Conservation (phyloP, 2,329 filamentous ascomycete genomes). For the Xylaria polymorpha region DNA sequence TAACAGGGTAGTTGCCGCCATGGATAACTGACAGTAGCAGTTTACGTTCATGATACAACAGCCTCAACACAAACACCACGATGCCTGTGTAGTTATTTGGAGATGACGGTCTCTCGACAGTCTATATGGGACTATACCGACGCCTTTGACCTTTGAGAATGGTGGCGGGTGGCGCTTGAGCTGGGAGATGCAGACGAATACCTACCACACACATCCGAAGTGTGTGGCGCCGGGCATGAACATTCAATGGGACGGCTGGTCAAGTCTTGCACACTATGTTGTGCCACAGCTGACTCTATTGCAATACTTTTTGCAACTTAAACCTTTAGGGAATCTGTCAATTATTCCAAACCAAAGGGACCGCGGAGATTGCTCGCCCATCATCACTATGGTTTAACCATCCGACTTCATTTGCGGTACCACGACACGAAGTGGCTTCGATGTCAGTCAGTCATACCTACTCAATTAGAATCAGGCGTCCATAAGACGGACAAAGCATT, state of each 20-base stretch:
- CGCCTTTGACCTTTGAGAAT: not conserved
- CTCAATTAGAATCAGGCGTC: not conserved
- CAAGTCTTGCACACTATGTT: conserved; percentile 9
- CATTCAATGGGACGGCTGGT: conserved; percentile 18
- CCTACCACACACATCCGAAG: conserved; percentile 28
- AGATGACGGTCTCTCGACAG: not conserved
- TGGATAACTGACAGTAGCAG: not conserved
- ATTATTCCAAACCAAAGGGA: not conserved
- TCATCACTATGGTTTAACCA: conserved; percentile 4
- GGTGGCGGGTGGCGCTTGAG: conserved; percentile 6
- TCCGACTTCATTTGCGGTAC: conserved; percentile 1
- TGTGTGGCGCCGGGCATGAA: conserved; percentile 19
- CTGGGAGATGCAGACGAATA: conserved; percentile 12
- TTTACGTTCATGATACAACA: conserved; percentile 11
- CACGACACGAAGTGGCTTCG: conserved; percentile 3
- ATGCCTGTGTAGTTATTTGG: not conserved
- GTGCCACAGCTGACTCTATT: conserved; percentile 12
- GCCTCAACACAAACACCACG: not conserved
- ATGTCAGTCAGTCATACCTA: not conserved
- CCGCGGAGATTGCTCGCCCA: not conserved
- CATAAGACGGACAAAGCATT: not conserved
- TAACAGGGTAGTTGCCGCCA: not conserved
- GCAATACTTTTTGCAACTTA: conserved; percentile 12
- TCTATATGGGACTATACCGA: not conserved
- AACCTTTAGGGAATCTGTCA: not conserved